Percentiles rank a stretch among this genome's conserved stretches.
These are phyloP conservation scores for Akanthomyces dipterigenus DNA, from an alignment of 2,329 filamentous ascomycete species.

Conservation along the genomic window DNA sequence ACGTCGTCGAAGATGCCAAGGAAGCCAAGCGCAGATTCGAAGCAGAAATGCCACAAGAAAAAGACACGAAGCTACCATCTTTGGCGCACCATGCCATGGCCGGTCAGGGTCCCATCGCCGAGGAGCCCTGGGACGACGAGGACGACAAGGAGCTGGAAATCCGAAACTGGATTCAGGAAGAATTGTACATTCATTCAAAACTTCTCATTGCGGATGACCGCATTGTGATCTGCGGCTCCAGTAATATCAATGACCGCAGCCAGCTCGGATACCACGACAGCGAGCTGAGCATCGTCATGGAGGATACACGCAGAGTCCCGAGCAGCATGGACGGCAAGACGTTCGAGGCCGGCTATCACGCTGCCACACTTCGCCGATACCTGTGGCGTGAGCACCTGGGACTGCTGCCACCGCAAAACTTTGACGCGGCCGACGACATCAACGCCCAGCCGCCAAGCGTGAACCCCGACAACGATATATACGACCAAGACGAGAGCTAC, in stretches of 20 bases:
- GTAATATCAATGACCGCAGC: constrained; percentile 86
- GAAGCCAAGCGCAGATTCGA: constrained; percentile 50
- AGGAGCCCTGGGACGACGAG: constrained; percentile 73
- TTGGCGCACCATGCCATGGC: constrained; percentile 81
- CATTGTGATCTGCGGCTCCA: constrained; percentile 76
- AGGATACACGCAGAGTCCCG: constrained; percentile 66
- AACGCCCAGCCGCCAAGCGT: constrained; percentile 68
- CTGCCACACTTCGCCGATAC: constrained; percentile 70
- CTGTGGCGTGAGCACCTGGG: constrained; percentile 91
- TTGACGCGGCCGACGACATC: constrained; percentile 58
- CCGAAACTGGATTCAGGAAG: constrained; percentile 87
- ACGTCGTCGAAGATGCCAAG: constrained; percentile 29
- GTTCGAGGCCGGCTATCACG: constrained; percentile 74
- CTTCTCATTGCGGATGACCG: constrained; percentile 83
- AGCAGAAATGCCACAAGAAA: constrained; percentile 33
- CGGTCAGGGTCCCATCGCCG: constrained; percentile 47
- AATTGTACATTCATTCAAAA: constrained; percentile 92
- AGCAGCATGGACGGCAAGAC: constrained; percentile 73
- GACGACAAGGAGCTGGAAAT: constrained; percentile 69
- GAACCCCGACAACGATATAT: constrained; percentile 57
- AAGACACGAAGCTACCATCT: constrained; percentile 31
- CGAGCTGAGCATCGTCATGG: constrained; percentile 83
- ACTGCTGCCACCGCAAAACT: constrained; percentile 65
- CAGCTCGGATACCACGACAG: constrained; percentile 87
- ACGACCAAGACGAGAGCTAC: constrained; percentile 53